Evolutionary conservation across 2,329 filamentous ascomycete species (phyloP).

Genomic region (Fusarium napiforme): DNA sequence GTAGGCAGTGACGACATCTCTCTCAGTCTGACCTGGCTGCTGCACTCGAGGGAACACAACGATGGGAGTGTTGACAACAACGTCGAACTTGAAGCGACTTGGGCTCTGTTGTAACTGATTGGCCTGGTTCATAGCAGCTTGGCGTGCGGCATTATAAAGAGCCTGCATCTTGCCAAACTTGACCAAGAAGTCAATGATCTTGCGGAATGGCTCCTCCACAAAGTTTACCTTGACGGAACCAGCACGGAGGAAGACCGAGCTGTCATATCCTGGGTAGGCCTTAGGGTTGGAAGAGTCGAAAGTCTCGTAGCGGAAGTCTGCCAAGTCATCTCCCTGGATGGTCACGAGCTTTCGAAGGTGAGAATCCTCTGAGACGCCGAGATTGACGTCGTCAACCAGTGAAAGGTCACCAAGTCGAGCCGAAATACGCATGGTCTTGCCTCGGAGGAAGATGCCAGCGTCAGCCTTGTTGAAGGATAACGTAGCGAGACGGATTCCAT

Average conservation of each 20-base stretch:
- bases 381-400: conserved; percentile 92
- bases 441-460: conserved; percentile 87
- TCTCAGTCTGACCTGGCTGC: conserved; percentile 72
- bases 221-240: conserved; percentile 98
- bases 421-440: conserved; percentile 86
- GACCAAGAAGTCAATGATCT: conserved; percentile 97
- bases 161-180: conserved; percentile 99
- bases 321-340: conserved; percentile 94
- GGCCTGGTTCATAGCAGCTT: conserved; percentile 93
- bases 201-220: conserved; percentile 94
- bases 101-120: conserved; percentile 92
- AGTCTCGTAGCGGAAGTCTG: conserved; percentile 97
- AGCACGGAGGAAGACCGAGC: conserved; percentile 87
- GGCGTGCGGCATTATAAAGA: conserved; percentile 95
- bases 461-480: conserved; percentile 92
- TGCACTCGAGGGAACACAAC: conserved; percentile 90
- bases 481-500: conserved; percentile 93
- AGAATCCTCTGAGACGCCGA: conserved; percentile 84
- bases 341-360: conserved; percentile 87
- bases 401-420: conserved; percentile 88
- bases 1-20: conserved; percentile 90
- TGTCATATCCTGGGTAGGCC: conserved; percentile 93
- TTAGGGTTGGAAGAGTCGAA: conserved; percentile 78
- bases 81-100: conserved; percentile 91
- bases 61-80: conserved; percentile 94